Evolutionary conservation across 257 asterid species (phyloP), one percentile per base, ranked within the genome.

Genomic region (Henckelia pumila): DNA sequence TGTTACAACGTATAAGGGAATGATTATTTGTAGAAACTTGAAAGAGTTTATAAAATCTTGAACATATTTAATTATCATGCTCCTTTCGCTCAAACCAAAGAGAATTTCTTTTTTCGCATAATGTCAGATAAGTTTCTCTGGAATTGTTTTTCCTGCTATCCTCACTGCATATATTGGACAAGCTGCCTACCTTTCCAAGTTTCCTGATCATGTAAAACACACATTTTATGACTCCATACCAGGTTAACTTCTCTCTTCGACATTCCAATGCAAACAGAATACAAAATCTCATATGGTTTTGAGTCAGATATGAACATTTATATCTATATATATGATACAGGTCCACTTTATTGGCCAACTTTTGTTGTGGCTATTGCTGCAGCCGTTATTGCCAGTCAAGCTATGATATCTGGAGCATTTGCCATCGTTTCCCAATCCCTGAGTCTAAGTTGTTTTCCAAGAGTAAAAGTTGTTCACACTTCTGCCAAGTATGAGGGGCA

Each of bases 321-420:
- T 24, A n/a, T 22, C 16, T 21, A 24, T 49, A 1, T 50, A 44
- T 49, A 22, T 20, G 20, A 4, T 49, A 9, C 74, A 89, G 95
- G 59, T 72, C 75, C 84, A 4, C 1, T 89, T 0, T 89, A 87
- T 50, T 89, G 97, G 97, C 95, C 97, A 0, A 82, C 82, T 6
- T 89, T 87, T 30, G 91, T 85, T 6, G 79, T 89, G 49, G 95
- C 97, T 14, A 81, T 72, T 9, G 86, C 81, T 7, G 93, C 97
- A 4, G 89, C 97, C 0, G 78, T 87, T 60, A 85, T 89, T 16
- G 97, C 95, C 1, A 89, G 97, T 56, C 97, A 89, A 78, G 95
- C 95, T 0, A 82, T 89, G 95, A 84, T 89, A 29, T 89, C 97
- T 0, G 95, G 88, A 53, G 61, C 95, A 0, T 89, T 87, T 33